These are phyloP conservation scores for Phytophthora rubi DNA, from an alignment of 352 stramenopile genomes.

Conservation along the genomic window DNA sequence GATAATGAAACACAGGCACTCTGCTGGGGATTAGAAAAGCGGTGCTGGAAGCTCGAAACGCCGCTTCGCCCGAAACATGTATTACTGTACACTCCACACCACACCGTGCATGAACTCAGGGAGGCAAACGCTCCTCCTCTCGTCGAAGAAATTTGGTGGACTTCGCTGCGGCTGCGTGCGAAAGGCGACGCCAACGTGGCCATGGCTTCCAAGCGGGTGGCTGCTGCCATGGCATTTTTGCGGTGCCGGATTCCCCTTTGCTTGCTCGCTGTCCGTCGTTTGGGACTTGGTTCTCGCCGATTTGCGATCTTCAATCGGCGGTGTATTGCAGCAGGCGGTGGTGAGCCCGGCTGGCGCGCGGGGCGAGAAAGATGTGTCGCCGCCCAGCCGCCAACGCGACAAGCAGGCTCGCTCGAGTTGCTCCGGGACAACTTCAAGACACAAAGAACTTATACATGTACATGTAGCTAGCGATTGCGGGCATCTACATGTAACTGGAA, in stretches of 20 bases:
- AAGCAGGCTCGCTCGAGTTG: background rate
- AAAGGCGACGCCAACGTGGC: background rate
- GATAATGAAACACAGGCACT: background rate
- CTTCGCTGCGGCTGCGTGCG: background rate
- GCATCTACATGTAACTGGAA: background rate
- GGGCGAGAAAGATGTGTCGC: conserved; percentile 24
- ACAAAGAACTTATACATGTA: too few relatives aligned
- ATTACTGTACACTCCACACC: too few relatives aligned
- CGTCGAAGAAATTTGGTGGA: background rate
- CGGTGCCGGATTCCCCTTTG: background rate
- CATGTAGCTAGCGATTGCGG: background rate
- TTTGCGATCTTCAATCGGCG: conserved; percentile 23
- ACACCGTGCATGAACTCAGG: too few relatives aligned
- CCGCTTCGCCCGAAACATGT: too few relatives aligned
- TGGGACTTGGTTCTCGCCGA: conserved; percentile 20
- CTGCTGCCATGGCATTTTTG: too few relatives aligned
- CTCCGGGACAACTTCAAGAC: conserved; percentile 5
- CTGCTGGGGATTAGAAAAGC: background rate
- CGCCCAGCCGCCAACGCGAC: background rate
- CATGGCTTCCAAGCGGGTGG: background rate
- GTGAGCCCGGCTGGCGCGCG: conserved; percentile 12
- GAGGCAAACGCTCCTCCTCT: background rate
- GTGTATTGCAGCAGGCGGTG: conserved; percentile 27
- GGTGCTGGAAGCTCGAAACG: background rate
- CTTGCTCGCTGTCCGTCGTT: background rate